Percentiles rank a stretch among this genome's conserved stretches.
Conservation (phyloP, 2,329 filamentous ascomycete genomes). For the Sphaceloma murrayae region DNA sequence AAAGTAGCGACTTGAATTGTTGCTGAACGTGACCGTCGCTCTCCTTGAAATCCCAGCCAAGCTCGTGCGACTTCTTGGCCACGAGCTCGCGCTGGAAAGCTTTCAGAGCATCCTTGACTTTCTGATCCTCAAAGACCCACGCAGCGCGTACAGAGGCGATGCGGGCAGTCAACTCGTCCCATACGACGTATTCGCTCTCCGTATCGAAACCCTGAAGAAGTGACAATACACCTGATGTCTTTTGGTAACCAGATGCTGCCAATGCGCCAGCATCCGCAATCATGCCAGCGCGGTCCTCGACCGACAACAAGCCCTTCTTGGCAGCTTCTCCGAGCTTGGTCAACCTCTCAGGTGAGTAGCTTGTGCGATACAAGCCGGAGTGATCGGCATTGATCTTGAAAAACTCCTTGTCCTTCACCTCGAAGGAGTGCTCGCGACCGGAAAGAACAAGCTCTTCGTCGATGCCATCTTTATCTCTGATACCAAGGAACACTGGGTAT, state of each 20-base stretch:
- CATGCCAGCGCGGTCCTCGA: constrained; percentile 91
- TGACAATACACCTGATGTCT: constrained; percentile 79
- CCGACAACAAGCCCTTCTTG: constrained; percentile 66
- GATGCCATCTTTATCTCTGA: constrained; percentile 75
- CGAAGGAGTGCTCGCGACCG: constrained; percentile 65
- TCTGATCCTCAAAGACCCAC: constrained; percentile 78
- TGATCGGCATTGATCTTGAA: constrained; percentile 97
- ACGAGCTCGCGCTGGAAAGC: constrained; percentile 72
- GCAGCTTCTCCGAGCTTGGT: constrained; percentile 81
- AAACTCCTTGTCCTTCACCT: constrained; percentile 71
- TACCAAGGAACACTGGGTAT: constrained; percentile 80
- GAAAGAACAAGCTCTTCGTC: constrained; percentile 65
- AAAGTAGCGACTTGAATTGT: constrained; percentile 89
- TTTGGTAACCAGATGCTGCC: constrained; percentile 83
- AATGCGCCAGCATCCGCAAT: constrained; percentile 79
- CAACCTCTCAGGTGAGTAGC: constrained; percentile 73
- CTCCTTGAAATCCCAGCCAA: constrained; percentile 82
- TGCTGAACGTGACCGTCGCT: constrained; percentile 81
- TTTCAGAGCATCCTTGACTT: constrained; percentile 65
- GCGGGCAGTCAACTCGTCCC: constrained; percentile 80
- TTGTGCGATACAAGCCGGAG: constrained; percentile 83
- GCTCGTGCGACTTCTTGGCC: constrained; percentile 68
- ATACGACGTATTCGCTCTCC: constrained; percentile 85
- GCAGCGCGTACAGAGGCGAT: constrained; percentile 69
- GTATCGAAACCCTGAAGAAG: constrained; percentile 72